These are phyloP conservation scores for Hordeum pubiflorum DNA, from an alignment of 202 grass and related monocot species.

Conservation along the genomic window DNA sequence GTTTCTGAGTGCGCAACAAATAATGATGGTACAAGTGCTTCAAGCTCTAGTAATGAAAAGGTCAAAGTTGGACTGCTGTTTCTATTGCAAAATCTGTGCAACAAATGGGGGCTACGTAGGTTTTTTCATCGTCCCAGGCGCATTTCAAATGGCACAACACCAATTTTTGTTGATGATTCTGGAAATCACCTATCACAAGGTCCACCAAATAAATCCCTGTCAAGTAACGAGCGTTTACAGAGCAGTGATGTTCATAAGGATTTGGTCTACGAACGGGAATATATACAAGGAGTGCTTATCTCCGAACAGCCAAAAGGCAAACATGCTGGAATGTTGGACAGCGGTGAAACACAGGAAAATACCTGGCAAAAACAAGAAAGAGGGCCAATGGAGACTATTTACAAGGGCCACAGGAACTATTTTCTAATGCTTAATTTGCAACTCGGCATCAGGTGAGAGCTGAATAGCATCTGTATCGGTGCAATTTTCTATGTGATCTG, in stretches of 20 bases:
- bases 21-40: conserved; percentile 36
- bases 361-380: conserved; percentile 48
- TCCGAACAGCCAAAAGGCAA: conserved; percentile 62
- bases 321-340: conserved; percentile 49
- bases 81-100: conserved; percentile 39
- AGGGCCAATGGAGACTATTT: conserved; percentile 85
- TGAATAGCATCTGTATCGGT: background rate
- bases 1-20: conserved; percentile 52
- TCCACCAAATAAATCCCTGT: conserved; percentile 29
- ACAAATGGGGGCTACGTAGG: conserved; percentile 39
- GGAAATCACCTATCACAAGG: conserved; percentile 44
- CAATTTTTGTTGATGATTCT: conserved; percentile 50
- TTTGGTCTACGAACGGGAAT: conserved; percentile 75
- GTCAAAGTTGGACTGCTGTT: conserved; percentile 25
- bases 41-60: conserved; percentile 37
- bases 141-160: conserved; percentile 71
- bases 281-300: conserved; percentile 90
- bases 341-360: conserved; percentile 40
- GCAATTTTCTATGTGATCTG: background rate
- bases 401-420: conserved; percentile 87
- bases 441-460: conserved; percentile 83
- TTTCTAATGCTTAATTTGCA: conserved; percentile 98
- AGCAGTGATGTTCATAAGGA: conserved; percentile 36
- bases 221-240: conserved; percentile 33
- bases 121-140: conserved; percentile 43